These are phyloP conservation scores for Septoria linicola DNA, from an alignment of 2,329 filamentous ascomycete genomes.

Conservation along the genomic window DNA sequence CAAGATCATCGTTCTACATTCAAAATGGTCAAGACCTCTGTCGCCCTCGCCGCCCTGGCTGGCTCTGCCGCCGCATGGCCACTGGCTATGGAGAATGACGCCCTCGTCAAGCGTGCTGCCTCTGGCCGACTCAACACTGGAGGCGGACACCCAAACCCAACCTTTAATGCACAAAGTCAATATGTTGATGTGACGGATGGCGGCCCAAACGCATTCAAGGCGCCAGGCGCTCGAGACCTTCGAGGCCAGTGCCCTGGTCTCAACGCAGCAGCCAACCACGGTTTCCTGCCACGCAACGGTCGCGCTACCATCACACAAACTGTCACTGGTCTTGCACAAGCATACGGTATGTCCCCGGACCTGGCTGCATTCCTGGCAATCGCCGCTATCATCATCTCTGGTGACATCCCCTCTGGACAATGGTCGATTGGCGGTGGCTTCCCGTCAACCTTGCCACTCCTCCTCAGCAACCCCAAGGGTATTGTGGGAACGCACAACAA, in stretches of 20 bases:
- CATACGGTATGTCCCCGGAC: constrained; percentile 36
- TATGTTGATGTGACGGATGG: constrained; percentile 27
- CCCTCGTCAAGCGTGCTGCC: constrained; percentile 16
- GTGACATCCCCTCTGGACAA: constrained; percentile 14
- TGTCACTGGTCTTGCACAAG: constrained; percentile 22
- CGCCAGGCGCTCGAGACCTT: constrained; percentile 30
- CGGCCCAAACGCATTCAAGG: constrained; percentile 30
- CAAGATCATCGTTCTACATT: too few relatives aligned
- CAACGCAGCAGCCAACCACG: constrained; percentile 29
- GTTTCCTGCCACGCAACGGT: constrained; percentile 22
- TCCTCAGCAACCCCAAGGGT: constrained; percentile 28
- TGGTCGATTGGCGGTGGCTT: constrained; percentile 35
- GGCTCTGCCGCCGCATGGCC: constrained; percentile 20
- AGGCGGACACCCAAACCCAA: constrained; percentile 21
- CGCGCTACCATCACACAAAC: constrained; percentile 15
- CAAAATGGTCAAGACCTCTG: constrained; percentile 14
- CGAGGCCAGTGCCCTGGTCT: constrained; percentile 33
- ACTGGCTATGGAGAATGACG: constrained; percentile 17
- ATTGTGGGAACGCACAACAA: constrained; percentile 37
- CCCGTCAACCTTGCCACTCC: constrained; percentile 15
- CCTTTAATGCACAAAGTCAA: constrained; percentile 20
- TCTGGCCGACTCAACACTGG: constrained; percentile 20
- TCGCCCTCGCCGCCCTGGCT: constrained; percentile 16
- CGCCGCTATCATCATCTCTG: constrained; percentile 30
- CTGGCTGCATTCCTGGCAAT: constrained; percentile 32